Base-by-base conservation (phyloP, 2,329 filamentous ascomycete genomes). In the Myriosclerotinia scirpicola region DNA sequence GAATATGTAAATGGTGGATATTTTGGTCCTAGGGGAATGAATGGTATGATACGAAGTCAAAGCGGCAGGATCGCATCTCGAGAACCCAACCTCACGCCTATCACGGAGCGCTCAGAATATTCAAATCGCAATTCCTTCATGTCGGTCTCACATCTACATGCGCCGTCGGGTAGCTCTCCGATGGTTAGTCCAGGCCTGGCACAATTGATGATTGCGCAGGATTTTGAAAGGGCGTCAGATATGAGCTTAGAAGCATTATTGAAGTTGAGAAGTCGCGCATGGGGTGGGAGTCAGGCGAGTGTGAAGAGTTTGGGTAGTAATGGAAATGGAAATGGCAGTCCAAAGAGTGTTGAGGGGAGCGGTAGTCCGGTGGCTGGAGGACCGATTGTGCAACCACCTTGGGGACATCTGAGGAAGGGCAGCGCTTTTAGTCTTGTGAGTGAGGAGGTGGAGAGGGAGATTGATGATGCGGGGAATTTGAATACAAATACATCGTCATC, bases 31-130 rank as follows among this genome's bases (percentile, higher is more conserved):
- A 87, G 89, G 26, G 89, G 89, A 2, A 78, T 89, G 20, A 84
- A 88, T 67, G 82, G 82, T 3, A 73, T 88, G 20, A 73, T 67
- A 46, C 86, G 92, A 46, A 89, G 84, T 69, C 87, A 87, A 65
- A 95, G 90, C 70, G 93, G 91, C 26, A 87, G 88, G 17, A 83
- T 88, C 62, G 86, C 89, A 40, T 90, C 91, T 26, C 87, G 90
- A 52, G 94, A 97, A 76, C 94, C 95, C 1, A 97, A 95, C 73
- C 81, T 99, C 58, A 98, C 95, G 1, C 95, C 95, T 7, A 98
- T 99, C 73, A 98, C 94, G 0, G 95, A 98, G 77, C 87, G 93
- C 15, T 96, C 92, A 67, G 95, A 99, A 78, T 97, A 96, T 81
- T 97, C 92, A 53, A 97, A 96, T 67, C 87, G 95, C 54, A 98